A percentile compares a stretch with the other conserved stretches of the same genome.
Evolutionary conservation across 768 basidiomycete species (phyloP).

Genomic region (Mycena leptocephala): DNA sequence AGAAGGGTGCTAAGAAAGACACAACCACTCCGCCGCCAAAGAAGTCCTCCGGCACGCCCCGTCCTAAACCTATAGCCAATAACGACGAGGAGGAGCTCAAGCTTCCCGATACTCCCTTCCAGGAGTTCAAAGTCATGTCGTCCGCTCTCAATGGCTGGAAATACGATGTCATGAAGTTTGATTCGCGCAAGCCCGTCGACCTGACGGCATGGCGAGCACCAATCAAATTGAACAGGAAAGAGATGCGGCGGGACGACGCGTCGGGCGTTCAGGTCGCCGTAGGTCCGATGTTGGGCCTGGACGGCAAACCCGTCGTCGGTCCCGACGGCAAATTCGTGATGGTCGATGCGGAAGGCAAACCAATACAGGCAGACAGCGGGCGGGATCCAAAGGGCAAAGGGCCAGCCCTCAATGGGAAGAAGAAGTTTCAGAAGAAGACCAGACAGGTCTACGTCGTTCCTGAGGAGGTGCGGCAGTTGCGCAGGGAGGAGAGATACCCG

Average conservation of each 20-base stretch:
- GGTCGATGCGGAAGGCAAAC: slow-evolving; percentile 85
- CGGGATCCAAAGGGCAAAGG: slow-evolving; percentile 61
- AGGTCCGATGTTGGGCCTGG: slow-evolving; percentile 83
- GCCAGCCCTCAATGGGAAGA: slow-evolving; percentile 66
- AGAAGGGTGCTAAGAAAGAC: slow-evolving; percentile 66
- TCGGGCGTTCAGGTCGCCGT: slow-evolving; percentile 67
- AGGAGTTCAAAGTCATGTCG: slow-evolving; percentile 86
- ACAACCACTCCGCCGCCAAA: slow-evolving; percentile 51
- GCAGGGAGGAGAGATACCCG: slow-evolving; percentile 90
- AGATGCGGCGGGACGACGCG: slow-evolving; percentile 70
- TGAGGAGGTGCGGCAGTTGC: slow-evolving; percentile 83
- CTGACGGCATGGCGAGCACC: slow-evolving; percentile 79
- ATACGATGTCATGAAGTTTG: slow-evolving; percentile 95
- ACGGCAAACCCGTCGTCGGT: slow-evolving; percentile 90
- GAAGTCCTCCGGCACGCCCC: slow-evolving; percentile 56
- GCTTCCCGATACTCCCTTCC: slow-evolving; percentile 78
- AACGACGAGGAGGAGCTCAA: slow-evolving; percentile 67
- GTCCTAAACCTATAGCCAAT: slow-evolving; percentile 54
- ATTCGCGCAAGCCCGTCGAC: slow-evolving; percentile 81
- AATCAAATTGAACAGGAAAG: slow-evolving; percentile 92
- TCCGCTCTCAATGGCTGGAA: slow-evolving; percentile 90
- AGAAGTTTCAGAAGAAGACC: slow-evolving; percentile 89
- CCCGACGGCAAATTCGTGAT: slow-evolving; percentile 84
- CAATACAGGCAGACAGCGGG: slow-evolving; percentile 63
- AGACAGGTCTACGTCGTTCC: slow-evolving; percentile 86